phyloP scores from a whole-genome alignment of 2,329 filamentous ascomycete species.

The Monilinia fructigena region DNA sequence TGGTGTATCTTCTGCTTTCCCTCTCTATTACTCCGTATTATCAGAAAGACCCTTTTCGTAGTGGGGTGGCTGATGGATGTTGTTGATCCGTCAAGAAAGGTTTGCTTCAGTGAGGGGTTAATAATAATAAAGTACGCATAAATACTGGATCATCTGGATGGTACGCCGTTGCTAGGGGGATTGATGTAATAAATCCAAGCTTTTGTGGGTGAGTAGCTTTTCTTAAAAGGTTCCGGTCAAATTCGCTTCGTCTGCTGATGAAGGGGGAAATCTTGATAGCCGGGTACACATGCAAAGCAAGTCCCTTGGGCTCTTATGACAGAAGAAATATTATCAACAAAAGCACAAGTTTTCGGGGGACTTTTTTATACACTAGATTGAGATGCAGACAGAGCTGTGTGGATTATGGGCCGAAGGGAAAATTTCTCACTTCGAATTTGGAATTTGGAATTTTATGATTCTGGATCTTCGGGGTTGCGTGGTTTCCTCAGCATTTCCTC shows the following conservation, averaged over 20 bases:
- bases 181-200: not conserved
- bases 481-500: constrained; percentile 20
- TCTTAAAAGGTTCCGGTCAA: constrained; percentile 9
- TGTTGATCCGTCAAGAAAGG: not conserved
- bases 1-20: not conserved
- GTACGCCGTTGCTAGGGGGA: constrained; percentile 18
- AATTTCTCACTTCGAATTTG: constrained; percentile 3
- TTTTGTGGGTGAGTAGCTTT: not conserved
- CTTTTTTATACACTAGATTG: not conserved
- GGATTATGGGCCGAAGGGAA: constrained; percentile 18
- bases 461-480: constrained; percentile 11
- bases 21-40: not conserved
- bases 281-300: constrained; percentile 2
- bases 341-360: not conserved
- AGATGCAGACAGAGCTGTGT: constrained; percentile 13
- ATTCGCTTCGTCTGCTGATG: constrained; percentile 22
- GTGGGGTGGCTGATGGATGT: not conserved
- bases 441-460: not conserved
- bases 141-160: constrained; percentile 14
- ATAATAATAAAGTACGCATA: not conserved
- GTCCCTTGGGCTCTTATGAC: constrained; percentile 16
- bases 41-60: not conserved
- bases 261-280: constrained; percentile 9
- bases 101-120: not conserved
- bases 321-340: not conserved